Evolutionary conservation across 306 rosid genomes (phyloP).

Genomic region (Begonia peltatifolia): DNA sequence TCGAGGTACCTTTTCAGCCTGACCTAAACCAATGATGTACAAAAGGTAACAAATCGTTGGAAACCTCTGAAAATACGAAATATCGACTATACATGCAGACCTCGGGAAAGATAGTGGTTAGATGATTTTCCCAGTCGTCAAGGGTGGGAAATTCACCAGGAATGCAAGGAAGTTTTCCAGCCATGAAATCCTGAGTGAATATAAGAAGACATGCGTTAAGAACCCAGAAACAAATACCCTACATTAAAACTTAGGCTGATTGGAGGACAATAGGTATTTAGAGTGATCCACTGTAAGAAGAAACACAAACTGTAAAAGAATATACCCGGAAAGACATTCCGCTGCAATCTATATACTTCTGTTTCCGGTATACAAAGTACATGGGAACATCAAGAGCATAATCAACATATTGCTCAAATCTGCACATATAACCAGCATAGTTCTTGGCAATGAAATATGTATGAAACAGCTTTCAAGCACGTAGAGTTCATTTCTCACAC

Average conservation of each 20-base stretch:
- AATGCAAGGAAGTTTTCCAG: slow-evolving; percentile 64
- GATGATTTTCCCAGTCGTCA: slow-evolving; percentile 96
- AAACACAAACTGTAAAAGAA: slow-evolving; percentile 11
- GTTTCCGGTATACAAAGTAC: slow-evolving; percentile 80
- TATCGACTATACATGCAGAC: slow-evolving; percentile 24
- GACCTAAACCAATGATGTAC: slow-evolving; percentile 38
- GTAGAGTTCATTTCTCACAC: no score
- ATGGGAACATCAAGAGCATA: slow-evolving; percentile 98
- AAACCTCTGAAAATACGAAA: slow-evolving; percentile 5
- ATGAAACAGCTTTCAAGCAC: no score
- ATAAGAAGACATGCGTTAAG: background rate
- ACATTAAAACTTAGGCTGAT: background rate
- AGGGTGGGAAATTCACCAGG: slow-evolving; percentile 93
- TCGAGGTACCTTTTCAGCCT: slow-evolving; percentile 96
- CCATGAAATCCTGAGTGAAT: slow-evolving; percentile 69
- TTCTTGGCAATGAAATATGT: no score
- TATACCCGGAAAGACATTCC: slow-evolving; percentile 94
- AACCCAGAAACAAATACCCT: background rate
- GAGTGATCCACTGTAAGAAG: background rate
- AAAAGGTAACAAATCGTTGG: slow-evolving; percentile 7
- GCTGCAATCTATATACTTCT: slow-evolving; percentile 71
- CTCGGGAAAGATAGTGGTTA: slow-evolving; percentile 95
- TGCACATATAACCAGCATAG: slow-evolving; percentile 19
- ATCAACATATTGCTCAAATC: slow-evolving; percentile 92
- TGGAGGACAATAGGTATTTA: background rate